A percentile compares a stretch with the other conserved stretches of the same genome.
These are phyloP conservation scores for Boletellus emodensis DNA, from an alignment of 768 basidiomycete species.

Conservation along the genomic window DNA sequence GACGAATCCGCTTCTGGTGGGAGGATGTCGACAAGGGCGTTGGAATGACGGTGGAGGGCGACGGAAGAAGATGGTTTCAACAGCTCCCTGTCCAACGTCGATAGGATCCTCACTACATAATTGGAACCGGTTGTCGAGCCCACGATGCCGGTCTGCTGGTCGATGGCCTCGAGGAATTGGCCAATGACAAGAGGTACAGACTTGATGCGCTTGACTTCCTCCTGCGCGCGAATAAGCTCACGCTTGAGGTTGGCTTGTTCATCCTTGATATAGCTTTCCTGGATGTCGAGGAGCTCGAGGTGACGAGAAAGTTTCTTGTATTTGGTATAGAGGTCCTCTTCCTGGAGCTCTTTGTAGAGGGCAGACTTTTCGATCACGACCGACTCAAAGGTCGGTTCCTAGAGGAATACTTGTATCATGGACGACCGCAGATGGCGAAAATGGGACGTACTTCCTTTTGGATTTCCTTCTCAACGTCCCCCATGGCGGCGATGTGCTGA, in stretches of 20 bases:
- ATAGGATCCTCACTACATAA: conserved; percentile 96
- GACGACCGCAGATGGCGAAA: background rate
- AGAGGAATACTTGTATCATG: background rate
- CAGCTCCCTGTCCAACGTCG: conserved; percentile 93
- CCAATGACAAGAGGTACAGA: conserved; percentile 98
- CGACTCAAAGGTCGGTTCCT: conserved; percentile 90
- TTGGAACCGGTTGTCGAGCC: conserved; percentile 97
- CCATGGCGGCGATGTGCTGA: conserved; percentile 50
- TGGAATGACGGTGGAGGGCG: conserved; percentile 98
- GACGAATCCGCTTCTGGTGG: conserved; percentile 98
- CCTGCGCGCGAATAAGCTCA: conserved; percentile 96
- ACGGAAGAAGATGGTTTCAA: conserved; percentile 97
- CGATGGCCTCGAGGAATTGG: conserved; percentile 98
- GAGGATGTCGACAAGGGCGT: conserved; percentile 95
- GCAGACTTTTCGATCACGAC: conserved; percentile 87
- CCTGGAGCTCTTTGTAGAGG: conserved; percentile 79
- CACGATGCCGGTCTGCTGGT: conserved; percentile 95
- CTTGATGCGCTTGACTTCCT: conserved; percentile 99
- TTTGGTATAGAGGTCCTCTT: conserved; percentile 93
- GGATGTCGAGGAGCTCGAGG: conserved; percentile 90
- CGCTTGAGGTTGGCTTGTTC: conserved; percentile 97
- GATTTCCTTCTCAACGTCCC: conserved; percentile 85
- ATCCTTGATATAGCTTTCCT: conserved; percentile 97
- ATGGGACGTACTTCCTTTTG: conserved; percentile 62
- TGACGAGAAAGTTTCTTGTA: conserved; percentile 96